Evolutionary conservation across 2,329 filamentous ascomycete genomes (phyloP), one percentile per base, ranked within the genome.

Genomic region (Zymoseptoria pseudotritici): DNA sequence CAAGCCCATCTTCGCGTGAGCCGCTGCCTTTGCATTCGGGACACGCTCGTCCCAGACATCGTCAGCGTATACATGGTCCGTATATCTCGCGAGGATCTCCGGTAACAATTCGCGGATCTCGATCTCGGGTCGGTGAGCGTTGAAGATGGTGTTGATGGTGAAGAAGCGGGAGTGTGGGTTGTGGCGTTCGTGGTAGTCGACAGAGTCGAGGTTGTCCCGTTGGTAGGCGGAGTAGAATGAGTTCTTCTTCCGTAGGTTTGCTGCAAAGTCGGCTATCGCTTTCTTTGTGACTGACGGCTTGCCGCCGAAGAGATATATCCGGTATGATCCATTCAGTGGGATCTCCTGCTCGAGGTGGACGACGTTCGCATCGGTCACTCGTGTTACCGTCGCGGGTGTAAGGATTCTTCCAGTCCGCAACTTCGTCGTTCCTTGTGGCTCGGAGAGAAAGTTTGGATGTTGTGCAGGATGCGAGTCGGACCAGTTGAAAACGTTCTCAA

Each of bases 301-400:
- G 59, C 92, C 92, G n/a, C 84, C 91, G 72, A 95, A 96, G 63
- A 96, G 75, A 72, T 91, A 95, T 62, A 96, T 81, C 58, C 91
- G 84, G 80, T 92, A 96, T 1, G 91, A 87, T 51, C 91, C 91
- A 74, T 96, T 96, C 61, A 92, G 80, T 0, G 91, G 91, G 31
- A 96, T 83, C 71, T 95, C 89, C 74, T 96, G 91, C 76, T 96
- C 92, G 9, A 96, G 81, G 68, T 95, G 89, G 1, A 96, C 91
- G 4, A 90, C 86, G 74, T 96, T 96, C 71, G 91, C 89, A 71
- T 97, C 92, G 0, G 88, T 86, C 21, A 96, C 89, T 54, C 92
- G 84, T 0, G 91, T 96, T 10, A 96, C 92, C 63, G 90, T 87
- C 20, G 89, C 83, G 58, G 90, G 90, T 54, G 83, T 85, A 69